These are phyloP conservation scores for Amanita exitialis DNA, from an alignment of 768 basidiomycete genomes.

Conservation along the genomic window DNA sequence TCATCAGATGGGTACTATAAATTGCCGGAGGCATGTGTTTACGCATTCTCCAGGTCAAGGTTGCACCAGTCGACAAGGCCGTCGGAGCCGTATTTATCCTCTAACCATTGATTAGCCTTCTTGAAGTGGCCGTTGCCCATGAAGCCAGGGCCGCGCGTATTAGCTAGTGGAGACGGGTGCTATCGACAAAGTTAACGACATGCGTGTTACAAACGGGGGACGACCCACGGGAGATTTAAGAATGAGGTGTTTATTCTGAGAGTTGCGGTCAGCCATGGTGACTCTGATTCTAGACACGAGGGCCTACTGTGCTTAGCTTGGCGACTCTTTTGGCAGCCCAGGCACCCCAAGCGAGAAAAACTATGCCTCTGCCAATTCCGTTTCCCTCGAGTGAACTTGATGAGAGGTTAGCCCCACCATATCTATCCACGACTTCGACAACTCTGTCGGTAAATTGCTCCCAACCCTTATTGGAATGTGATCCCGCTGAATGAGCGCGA, in stretches of 20 bases:
- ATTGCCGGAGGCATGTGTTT: neutral
- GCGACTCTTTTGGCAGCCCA: constrained; percentile 79
- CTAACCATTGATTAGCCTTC: constrained; percentile 81
- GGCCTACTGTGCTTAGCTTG: constrained; percentile 58
- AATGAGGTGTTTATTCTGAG: constrained; percentile 70
- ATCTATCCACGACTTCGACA: constrained; percentile 65
- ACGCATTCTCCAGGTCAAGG: constrained; percentile 11
- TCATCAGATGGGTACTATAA: neutral
- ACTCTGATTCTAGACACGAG: neutral
- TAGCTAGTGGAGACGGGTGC: constrained; percentile 83
- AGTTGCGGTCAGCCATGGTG: neutral
- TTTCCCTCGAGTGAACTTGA: constrained; percentile 15
- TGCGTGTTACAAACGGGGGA: constrained; percentile 6
- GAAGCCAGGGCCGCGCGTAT: constrained; percentile 54
- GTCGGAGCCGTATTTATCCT: constrained; percentile 62
- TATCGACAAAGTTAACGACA: constrained; percentile 18
- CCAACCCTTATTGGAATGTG: constrained; percentile 85
- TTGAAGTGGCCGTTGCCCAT: constrained; percentile 86
- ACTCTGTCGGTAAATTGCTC: constrained; percentile 81
- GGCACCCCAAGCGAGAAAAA: constrained; percentile 86
- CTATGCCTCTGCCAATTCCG: constrained; percentile 57
- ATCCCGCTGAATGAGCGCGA: constrained; percentile 60
- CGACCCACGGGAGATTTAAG: constrained; percentile 61
- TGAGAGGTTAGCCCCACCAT: constrained; percentile 62
- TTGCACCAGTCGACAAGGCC: constrained; percentile 67